Conservation (phyloP, 768 basidiomycete species). For the Suillus ampliporus region DNA sequence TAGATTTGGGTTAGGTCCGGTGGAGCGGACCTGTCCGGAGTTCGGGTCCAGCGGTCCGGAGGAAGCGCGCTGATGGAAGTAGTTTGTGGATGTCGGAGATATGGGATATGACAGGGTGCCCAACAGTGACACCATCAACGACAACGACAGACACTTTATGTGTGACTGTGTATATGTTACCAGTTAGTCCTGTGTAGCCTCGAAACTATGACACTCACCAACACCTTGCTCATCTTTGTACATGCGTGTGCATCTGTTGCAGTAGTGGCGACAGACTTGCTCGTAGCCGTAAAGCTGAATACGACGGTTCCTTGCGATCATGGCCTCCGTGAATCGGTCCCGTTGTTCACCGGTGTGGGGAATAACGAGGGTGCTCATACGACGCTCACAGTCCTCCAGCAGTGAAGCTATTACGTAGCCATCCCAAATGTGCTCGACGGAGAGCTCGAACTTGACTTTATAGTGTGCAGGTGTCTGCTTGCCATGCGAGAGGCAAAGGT, state of each 20-base stretch:
- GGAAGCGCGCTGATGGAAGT: too few species aligned
- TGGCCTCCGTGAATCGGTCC: constrained; percentile 32
- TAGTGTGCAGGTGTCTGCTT: constrained; percentile 22
- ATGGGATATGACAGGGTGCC: too few species aligned
- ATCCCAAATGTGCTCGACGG: constrained; percentile 38
- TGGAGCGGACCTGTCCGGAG: too few species aligned
- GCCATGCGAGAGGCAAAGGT: constrained; percentile 18
- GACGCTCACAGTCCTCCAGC: constrained; percentile 27
- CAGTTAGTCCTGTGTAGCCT: too few species aligned
- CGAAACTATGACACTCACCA: background rate
- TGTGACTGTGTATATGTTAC: too few species aligned
- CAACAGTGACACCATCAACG: constrained; percentile 28
- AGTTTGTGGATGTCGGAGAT: too few species aligned
- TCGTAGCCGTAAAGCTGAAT: constrained; percentile 32
- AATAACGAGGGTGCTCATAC: constrained; percentile 19
- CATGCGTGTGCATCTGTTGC: constrained; percentile 29
- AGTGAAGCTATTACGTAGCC: constrained; percentile 33
- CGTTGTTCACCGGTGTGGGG: constrained; percentile 33
- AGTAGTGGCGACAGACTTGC: constrained; percentile 30
- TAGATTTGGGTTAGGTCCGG: too few species aligned
- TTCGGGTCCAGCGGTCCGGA: too few species aligned
- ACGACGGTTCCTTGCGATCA: constrained; percentile 27
- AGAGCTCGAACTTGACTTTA: constrained; percentile 27
- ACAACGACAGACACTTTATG: constrained; percentile 17
- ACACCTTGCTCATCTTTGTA: constrained; percentile 18